Evolutionary conservation across 192 early-diverging fungal species (phyloP), one percentile per base, ranked within the genome.

Genomic region (Kappamyces sp.): DNA sequence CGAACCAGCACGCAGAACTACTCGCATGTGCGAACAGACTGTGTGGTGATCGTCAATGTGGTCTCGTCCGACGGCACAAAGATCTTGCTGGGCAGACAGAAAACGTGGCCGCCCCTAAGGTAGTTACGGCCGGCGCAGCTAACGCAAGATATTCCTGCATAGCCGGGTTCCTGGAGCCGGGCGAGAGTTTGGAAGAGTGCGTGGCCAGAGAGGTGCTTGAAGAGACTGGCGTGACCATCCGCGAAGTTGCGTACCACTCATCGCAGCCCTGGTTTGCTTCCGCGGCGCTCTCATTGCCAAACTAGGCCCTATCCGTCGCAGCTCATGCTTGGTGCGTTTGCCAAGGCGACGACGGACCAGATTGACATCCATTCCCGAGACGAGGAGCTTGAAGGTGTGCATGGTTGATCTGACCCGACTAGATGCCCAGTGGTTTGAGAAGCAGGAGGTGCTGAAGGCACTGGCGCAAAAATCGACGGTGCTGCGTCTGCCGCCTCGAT

Each of bases 321-420:
- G 15, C 58, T 84, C 40, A 84, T 84, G 78, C 36, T 82, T 47
- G 77, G 77, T 9, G 68, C 72, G 47, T 62, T 72, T 29, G 71
- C 59, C 2, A 39, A 62, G 40, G 74, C 73, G 0, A 51, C 52
- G 4, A 52, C 46, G 31, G 61, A 59, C 12, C 43, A 36, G 4
- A 67, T 71, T 37, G 40, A 47, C 4, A 63, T 68, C 6, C 2
- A 22, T 22, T 30, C 65, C 5, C 51, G 58, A 22, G 72, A 75
- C 36, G 47, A 70, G 12, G 70, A 68, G 53, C 62, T 74, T 6
- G 77, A 79, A 46, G 71, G 58, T 54, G 60, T 49, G 41, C 41
- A 66, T 41, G 6, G 2, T 3, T 64, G 2, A 49, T 38, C 0
- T 22, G n/a, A 11, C 8, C 15, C 15, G 35, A 8, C 5, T 51